phyloP scores from a whole-genome alignment of 495 filamentous ascomycete genomes.

The Penicillium mononematosum region DNA sequence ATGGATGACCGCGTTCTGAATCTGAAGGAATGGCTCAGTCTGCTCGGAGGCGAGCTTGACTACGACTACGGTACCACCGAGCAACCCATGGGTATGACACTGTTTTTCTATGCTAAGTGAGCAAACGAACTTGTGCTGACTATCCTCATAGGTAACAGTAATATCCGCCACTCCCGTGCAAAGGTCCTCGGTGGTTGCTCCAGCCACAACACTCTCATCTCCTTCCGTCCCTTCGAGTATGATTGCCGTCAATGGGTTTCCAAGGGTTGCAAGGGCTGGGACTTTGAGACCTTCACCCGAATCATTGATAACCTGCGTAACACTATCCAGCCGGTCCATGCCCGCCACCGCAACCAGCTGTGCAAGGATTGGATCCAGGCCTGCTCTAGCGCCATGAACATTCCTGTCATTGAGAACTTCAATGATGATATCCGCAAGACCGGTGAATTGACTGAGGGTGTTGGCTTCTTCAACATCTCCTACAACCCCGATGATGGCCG shows the following conservation, averaged over 20 bases:
- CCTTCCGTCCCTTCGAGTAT: slow-evolving; percentile 79
- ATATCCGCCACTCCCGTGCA: slow-evolving; percentile 79
- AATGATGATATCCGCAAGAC: slow-evolving; percentile 69
- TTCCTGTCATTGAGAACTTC: slow-evolving; percentile 77
- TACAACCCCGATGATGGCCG: slow-evolving; percentile 80
- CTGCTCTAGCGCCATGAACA: slow-evolving; percentile 67
- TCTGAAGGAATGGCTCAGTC: slow-evolving; percentile 73
- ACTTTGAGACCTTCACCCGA: slow-evolving; percentile 73
- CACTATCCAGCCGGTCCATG: slow-evolving; percentile 75
- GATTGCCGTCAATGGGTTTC: slow-evolving; percentile 72
- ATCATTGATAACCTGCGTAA: slow-evolving; percentile 74
- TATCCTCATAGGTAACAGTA: slow-evolving; percentile 61
- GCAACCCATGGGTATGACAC: slow-evolving; percentile 67
- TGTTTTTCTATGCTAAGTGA: not conserved
- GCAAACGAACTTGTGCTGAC: slow-evolving; percentile 1
- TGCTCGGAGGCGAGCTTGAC: slow-evolving; percentile 78
- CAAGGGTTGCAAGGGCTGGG: slow-evolving; percentile 73
- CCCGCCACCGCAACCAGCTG: slow-evolving; percentile 74
- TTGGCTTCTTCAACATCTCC: slow-evolving; percentile 80
- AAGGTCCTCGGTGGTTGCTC: slow-evolving; percentile 86
- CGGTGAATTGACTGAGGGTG: slow-evolving; percentile 66
- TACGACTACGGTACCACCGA: slow-evolving; percentile 85
- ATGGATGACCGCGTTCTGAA: slow-evolving; percentile 69
- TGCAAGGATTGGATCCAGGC: slow-evolving; percentile 80
- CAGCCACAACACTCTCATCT: slow-evolving; percentile 83